Evolutionary conservation across 108 stramenopile genomes (phyloP).

Genomic region (Nannochloropsis oceanica): DNA sequence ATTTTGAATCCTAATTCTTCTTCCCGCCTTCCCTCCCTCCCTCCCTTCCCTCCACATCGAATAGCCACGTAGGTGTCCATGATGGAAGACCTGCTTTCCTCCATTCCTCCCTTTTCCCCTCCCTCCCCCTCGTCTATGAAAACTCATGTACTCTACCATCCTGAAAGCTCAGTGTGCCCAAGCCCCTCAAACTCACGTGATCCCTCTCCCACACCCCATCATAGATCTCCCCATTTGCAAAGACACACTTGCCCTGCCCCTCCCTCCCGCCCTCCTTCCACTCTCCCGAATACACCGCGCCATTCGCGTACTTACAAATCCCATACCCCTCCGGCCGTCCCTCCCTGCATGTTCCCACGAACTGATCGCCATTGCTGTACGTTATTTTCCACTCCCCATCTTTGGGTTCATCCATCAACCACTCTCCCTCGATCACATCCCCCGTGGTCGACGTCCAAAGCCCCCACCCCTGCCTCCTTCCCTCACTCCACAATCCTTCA

Average conservation of each 20-base stretch:
- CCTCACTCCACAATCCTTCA: neutral
- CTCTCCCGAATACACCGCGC: slow-evolving; percentile 10
- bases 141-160: slow-evolving; percentile 24
- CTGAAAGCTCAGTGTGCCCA: slow-evolving; percentile 26
- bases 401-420: slow-evolving; percentile 3
- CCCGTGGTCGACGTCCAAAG: neutral
- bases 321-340: slow-evolving; percentile 19
- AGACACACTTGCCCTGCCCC: slow-evolving; percentile 25
- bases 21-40: too few relatives aligned
- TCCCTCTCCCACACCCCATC: slow-evolving; percentile 24
- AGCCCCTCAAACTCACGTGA: slow-evolving; percentile 23
- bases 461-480: neutral
- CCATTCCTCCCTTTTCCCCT: slow-evolving; percentile 30
- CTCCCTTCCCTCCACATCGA: too few relatives aligned
- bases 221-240: slow-evolving; percentile 28
- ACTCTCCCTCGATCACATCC: slow-evolving; percentile 24
- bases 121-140: neutral
- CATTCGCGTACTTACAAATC: slow-evolving; percentile 30
- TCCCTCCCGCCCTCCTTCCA: slow-evolving; percentile 20
- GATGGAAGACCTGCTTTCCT: too few relatives aligned
- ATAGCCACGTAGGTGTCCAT: too few relatives aligned
- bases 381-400: slow-evolving; percentile 23
- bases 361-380: slow-evolving; percentile 29
- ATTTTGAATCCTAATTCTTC: too few relatives aligned
- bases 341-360: slow-evolving; percentile 5